Percentiles rank a stretch among this genome's conserved stretches.
These are phyloP conservation scores for Chlorella sorokiniana DNA, from an alignment of 139 green algal species.

Conservation along the genomic window DNA sequence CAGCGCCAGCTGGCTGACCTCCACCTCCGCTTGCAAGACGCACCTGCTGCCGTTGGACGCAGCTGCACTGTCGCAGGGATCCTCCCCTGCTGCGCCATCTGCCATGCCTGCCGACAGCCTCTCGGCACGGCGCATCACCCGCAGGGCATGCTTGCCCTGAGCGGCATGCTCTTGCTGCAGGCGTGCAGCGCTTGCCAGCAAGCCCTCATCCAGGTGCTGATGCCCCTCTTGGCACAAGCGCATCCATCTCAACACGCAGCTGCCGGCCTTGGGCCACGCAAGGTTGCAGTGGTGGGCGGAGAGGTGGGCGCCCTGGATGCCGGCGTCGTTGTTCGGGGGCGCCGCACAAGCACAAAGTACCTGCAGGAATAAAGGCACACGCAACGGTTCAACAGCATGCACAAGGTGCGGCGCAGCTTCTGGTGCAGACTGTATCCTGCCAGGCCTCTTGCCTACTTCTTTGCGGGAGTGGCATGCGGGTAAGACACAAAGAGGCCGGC, in stretches of 20 bases:
- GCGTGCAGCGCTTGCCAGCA: background rate
- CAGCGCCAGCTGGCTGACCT: background rate
- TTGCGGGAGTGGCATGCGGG: slow-evolving; percentile 42
- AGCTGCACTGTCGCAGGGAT: background rate
- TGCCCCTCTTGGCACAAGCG: background rate
- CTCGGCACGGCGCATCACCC: slow-evolving; percentile 18
- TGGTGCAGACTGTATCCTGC: background rate
- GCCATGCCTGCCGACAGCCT: background rate
- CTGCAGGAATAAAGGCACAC: background rate
- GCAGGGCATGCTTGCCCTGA: slow-evolving; percentile 10
- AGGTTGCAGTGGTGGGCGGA: slow-evolving; percentile 22
- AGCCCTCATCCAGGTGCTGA: background rate
- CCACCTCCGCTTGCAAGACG: background rate
- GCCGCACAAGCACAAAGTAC: background rate
- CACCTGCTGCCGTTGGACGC: background rate
- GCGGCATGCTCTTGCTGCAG: slow-evolving; percentile 27
- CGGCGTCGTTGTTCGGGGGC: background rate
- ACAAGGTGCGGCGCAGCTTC: background rate
- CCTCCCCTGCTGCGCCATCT: background rate
- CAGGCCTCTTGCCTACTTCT: slow-evolving; percentile 33
- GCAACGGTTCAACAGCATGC: too few species aligned
- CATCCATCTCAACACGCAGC: slow-evolving; percentile 21
- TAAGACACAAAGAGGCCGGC: slow-evolving; percentile 42
- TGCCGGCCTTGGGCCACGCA: slow-evolving; percentile 27
- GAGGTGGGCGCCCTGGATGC: background rate